Evolutionary conservation across 768 basidiomycete species (phyloP).

Genomic region (Artomyces pyxidatus): DNA sequence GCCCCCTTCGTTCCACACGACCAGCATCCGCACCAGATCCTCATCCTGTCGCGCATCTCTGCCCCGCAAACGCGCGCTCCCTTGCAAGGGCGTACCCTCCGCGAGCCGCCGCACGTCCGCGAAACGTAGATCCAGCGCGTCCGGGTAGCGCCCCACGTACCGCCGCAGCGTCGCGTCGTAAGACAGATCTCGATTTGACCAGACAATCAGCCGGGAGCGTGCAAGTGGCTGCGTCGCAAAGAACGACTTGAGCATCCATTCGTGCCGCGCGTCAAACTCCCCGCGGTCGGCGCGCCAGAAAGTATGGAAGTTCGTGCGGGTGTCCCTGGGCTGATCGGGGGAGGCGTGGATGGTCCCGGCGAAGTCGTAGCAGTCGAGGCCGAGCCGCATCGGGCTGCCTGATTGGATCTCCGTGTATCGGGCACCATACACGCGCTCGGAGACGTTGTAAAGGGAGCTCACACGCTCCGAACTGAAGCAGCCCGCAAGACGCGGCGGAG

Average conservation of each 20-base stretch:
- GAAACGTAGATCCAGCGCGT: constrained; percentile 59
- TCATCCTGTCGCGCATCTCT: constrained; percentile 95
- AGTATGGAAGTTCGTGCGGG: constrained; percentile 70
- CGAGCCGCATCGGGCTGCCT: constrained; percentile 67
- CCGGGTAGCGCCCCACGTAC: constrained; percentile 57
- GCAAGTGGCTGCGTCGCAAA: constrained; percentile 81
- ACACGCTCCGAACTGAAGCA: constrained; percentile 63
- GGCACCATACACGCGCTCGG: constrained; percentile 49
- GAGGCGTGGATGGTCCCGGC: constrained; percentile 60
- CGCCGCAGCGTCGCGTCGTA: constrained; percentile 45
- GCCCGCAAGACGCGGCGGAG: constrained; percentile 52
- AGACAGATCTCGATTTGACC: constrained; percentile 82
- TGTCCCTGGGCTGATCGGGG: constrained; percentile 21
- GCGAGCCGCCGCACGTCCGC: constrained; percentile 66
- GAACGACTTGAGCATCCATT: constrained; percentile 88
- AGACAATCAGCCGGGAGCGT: constrained; percentile 64
- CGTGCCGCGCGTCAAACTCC: constrained; percentile 73
- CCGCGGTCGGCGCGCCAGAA: constrained; percentile 93
- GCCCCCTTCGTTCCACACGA: constrained; percentile 86
- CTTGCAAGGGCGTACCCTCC: constrained; percentile 68
- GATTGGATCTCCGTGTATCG: constrained; percentile 68
- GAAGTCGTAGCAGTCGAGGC: constrained; percentile 89
- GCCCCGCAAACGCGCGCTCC: constrained; percentile 45
- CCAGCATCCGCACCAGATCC: constrained; percentile 80
- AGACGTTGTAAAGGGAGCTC: constrained; percentile 61